These are phyloP conservation scores for Hordeum vulgare DNA, from an alignment of 176 grass and related monocot genomes.

Conservation along the genomic window DNA sequence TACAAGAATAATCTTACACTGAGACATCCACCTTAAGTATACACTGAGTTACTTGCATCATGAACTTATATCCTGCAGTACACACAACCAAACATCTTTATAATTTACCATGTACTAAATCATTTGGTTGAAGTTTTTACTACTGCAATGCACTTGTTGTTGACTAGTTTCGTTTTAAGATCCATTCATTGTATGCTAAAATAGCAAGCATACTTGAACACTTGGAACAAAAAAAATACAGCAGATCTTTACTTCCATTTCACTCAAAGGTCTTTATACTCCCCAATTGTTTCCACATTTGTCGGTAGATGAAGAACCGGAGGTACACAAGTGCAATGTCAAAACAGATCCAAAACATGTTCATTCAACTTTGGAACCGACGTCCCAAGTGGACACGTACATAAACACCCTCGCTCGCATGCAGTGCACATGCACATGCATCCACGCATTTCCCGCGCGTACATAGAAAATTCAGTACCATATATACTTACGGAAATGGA, in stretches of 20 bases:
- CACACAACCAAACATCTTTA: background rate
- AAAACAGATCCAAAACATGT: background rate
- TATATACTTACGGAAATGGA: background rate
- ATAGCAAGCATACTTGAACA: background rate
- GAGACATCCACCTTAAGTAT: background rate
- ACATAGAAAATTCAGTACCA: background rate
- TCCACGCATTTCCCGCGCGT: background rate
- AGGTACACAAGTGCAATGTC: background rate
- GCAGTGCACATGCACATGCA: background rate
- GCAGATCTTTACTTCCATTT: background rate
- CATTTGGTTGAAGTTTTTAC: background rate
- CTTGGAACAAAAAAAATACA: background rate
- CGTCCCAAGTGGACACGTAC: background rate
- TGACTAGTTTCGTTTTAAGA: background rate
- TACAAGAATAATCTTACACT: background rate
- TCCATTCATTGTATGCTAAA: background rate
- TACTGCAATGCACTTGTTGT: background rate
- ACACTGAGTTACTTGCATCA: background rate
- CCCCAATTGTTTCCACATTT: background rate
- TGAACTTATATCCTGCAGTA: background rate
- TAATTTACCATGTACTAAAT: background rate
- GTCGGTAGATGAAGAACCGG: background rate
- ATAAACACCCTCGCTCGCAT: background rate
- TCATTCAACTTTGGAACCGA: background rate
- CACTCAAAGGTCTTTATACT: background rate